These are phyloP conservation scores for Phyllostachys edulis DNA, from an alignment of 176 grass and related monocot species.

Conservation along the genomic window DNA sequence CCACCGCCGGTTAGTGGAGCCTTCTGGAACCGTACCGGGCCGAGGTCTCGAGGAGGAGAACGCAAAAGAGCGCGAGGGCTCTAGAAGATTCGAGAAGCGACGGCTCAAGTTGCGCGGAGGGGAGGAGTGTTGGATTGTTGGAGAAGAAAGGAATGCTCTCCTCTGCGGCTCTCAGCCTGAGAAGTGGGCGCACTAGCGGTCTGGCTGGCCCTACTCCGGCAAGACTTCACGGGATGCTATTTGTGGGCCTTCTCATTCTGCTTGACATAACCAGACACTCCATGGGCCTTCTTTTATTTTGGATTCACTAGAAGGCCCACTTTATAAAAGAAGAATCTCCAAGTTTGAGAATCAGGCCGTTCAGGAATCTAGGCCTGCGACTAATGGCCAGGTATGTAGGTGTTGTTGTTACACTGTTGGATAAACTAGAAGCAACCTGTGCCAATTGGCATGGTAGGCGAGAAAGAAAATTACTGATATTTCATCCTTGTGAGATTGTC, in stretches of 20 bases:
- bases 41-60: neutral
- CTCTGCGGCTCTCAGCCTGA: neutral
- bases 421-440: too few species aligned
- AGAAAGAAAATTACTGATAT: too few species aligned
- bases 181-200: neutral
- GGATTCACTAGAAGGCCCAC: neutral
- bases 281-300: neutral
- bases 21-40: neutral
- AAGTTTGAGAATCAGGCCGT: neutral
- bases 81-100: conserved; percentile 10
- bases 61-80: neutral
- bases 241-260: neutral
- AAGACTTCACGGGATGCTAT: neutral
- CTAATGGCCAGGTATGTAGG: too few species aligned
- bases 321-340: neutral
- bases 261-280: neutral
- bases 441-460: too few species aligned
- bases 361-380: too few species aligned
- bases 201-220: neutral
- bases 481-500: too few species aligned
- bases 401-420: too few species aligned
- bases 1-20: neutral
- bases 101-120: neutral
- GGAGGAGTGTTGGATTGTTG: neutral
- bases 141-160: neutral